Base-by-base conservation (phyloP, 139 green algal genomes). In the Marvania coccoides region DNA sequence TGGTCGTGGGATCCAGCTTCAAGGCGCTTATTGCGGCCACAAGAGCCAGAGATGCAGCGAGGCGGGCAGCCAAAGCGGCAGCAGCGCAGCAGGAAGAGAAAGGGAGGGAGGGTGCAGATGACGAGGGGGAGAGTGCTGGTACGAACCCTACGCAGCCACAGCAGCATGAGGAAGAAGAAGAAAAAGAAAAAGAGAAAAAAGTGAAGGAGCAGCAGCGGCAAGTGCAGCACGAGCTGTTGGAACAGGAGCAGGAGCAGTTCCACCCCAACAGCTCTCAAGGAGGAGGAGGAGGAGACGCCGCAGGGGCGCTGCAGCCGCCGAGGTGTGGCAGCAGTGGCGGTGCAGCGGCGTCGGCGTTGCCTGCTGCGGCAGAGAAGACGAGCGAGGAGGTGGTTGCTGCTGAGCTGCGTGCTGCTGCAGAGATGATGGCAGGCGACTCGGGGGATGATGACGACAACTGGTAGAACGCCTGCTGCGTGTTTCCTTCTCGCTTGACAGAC, bases 21-120 rank as follows among this genome's bases (percentile, higher is more conserved):
- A 45, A 36, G 53, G 37, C 69, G 48, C 37, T 75, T 1, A 70
- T 71, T 35, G 35, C 34, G 2, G 61, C 46, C 6, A 75, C 69
- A 12, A 42, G 37, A 1, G 6, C 14, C 8, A 65, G 69, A 6
- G 69, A 75, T 48, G 61, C 61, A 1, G 26, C 29, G 4, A 23
- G 69, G 33, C 40, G 34, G 1, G 36, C 31, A 3, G 14, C 28
- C 29, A 23, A 33, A 2, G 26, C 15, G 53, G 19, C 45, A 9
- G 34, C 61, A 4, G 61, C 26, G 19, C 19, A 19, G 19, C 19
- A 19, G 42, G 42, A 51, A 51, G 42, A 51, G 19, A 19, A 51
- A 19, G 42, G 19, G 42, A 51, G 42, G 19, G 42, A 51, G 19
- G 42, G 19, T 51, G n/a, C n/a, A n/a, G n/a, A n/a, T n/a, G n/a